Base-by-base conservation (phyloP, 2,329 filamentous ascomycete genomes). In the Tolypocladium nubicola region DNA sequence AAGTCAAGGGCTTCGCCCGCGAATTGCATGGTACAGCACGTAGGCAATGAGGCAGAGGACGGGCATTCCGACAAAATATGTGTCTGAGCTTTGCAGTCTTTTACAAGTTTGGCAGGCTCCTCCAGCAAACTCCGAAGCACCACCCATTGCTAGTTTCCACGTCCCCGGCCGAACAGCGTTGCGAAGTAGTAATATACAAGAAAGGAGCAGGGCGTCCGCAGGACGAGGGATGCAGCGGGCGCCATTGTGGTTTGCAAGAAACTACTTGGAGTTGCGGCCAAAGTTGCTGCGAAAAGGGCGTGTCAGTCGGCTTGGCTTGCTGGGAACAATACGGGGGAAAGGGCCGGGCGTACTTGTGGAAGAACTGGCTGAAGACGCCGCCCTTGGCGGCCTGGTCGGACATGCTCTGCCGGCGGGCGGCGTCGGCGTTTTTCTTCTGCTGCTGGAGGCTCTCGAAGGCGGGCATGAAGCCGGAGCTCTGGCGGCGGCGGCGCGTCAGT, bases 331-430 rank as follows among this genome's bases (percentile, higher is more conserved):
- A 13, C 9, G 7, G 47, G 47, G 16, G 33, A 9, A 33, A 9
- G 33, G 30, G 21, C 35, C 52, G 47, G 14, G 65, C 78, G 56
- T 68, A 84, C 81, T 77, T 82, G 62, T 82, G 75, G 78, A 82
- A 84, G 71, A 83, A 75, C 60, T 76, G 73, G 56, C 78, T 78
- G 55, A 84, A 70, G 60, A 83, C 69, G 45, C 80, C 80, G 1
- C 74, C 65, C 54, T 73, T 68, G 16, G 73, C 73, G 58, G 75
- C 74, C 65, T 84, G 81, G 58, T 84, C 81, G 37, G 73, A 74
- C 62, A 84, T 71, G 64, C 79, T 82, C 64, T 79, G 75, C 7
- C 81, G 79, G 16, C 81, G 77, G n/a, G 76, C 75, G 2, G 58
- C 62, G 30, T 77, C 75, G 58, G 77, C 73, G 52, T 70, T 70